phyloP scores from a whole-genome alignment of 129 eudicot genomes.

The Lactuca saligna region DNA sequence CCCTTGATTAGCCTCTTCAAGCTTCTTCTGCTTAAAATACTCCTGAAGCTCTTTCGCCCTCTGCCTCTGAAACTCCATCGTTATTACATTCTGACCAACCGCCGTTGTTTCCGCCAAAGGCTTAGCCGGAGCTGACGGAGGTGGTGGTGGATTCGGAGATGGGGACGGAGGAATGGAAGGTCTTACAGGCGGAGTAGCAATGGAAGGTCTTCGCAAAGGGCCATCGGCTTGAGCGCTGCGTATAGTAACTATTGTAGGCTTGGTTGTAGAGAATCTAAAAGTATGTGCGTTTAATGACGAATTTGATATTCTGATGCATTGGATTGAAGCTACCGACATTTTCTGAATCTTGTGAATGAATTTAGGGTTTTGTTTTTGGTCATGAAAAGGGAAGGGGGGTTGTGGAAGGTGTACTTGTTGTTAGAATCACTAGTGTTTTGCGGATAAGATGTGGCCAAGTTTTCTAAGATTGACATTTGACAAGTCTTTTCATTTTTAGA shows the following conservation, averaged over 20 bases:
- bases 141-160: conserved; percentile 16
- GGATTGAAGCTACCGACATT: conserved; percentile 81
- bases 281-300: conserved; percentile 31
- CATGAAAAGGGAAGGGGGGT: not conserved
- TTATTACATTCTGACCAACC: conserved; percentile 50
- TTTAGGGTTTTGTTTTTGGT: not conserved
- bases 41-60: conserved; percentile 95
- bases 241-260: conserved; percentile 36
- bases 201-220: conserved; percentile 77
- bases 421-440: conserved; percentile 1
- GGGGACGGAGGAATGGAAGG: conserved; percentile 29
- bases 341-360: not conserved
- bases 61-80: conserved; percentile 94
- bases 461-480: conserved; percentile 10
- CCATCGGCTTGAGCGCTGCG: conserved; percentile 79
- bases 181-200: conserved; percentile 64
- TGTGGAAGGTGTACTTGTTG: conserved; percentile 8
- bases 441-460: conserved; percentile 16
- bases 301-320: conserved; percentile 45
- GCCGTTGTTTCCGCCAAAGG: conserved; percentile 25
- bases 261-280: conserved; percentile 39
- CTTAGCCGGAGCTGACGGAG: conserved; percentile 22
- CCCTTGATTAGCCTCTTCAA: conserved; percentile 67
- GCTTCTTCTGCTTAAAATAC: conserved; percentile 82
- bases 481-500: conserved; percentile 5